Percentiles rank a stretch among this genome's conserved stretches.
Conservation (phyloP, 1,284 basidiomycete species). For the Apiotrichum domesticum region DNA sequence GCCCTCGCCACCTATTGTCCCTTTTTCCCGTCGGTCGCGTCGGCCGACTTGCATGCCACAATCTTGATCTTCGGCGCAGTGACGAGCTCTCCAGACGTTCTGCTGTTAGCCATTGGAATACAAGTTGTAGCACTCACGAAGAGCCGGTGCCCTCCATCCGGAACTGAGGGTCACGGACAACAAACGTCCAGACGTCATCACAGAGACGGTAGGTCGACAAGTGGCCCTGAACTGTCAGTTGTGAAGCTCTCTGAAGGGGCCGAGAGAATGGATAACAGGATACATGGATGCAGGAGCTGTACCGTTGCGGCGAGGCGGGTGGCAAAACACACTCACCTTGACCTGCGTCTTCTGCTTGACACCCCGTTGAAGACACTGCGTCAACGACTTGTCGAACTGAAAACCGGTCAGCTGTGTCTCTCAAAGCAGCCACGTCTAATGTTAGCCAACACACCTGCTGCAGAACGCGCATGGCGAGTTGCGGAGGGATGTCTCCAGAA, state of each 20-base stretch:
- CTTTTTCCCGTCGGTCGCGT: slow-evolving; percentile 57
- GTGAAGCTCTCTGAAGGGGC: too few species aligned
- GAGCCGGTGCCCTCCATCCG: slow-evolving; percentile 78
- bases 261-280: too few species aligned
- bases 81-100: slow-evolving; percentile 46
- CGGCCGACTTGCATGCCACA: slow-evolving; percentile 89
- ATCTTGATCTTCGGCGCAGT: slow-evolving; percentile 80
- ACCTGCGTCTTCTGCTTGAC: slow-evolving; percentile 87
- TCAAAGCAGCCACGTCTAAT: not conserved
- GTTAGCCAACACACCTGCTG: slow-evolving; percentile 67
- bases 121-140: slow-evolving; percentile 21
- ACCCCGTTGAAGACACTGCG: slow-evolving; percentile 80
- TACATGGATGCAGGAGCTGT: too few species aligned
- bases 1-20: slow-evolving; percentile 1
- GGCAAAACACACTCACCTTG: slow-evolving; percentile 56
- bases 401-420: not conserved
- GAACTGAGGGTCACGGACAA: slow-evolving; percentile 82
- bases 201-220: slow-evolving; percentile 86
- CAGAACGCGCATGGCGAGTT: slow-evolving; percentile 93
- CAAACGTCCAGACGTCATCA: slow-evolving; percentile 97
- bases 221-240: slow-evolving; percentile 59
- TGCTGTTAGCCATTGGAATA: not conserved
- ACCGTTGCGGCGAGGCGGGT: too few species aligned
- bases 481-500: slow-evolving; percentile 91
- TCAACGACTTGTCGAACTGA: slow-evolving; percentile 90